A percentile compares a stretch with the other conserved stretches of the same genome.
Conservation (phyloP, 176 grass and related monocot species). For the Ananas comosus region DNA sequence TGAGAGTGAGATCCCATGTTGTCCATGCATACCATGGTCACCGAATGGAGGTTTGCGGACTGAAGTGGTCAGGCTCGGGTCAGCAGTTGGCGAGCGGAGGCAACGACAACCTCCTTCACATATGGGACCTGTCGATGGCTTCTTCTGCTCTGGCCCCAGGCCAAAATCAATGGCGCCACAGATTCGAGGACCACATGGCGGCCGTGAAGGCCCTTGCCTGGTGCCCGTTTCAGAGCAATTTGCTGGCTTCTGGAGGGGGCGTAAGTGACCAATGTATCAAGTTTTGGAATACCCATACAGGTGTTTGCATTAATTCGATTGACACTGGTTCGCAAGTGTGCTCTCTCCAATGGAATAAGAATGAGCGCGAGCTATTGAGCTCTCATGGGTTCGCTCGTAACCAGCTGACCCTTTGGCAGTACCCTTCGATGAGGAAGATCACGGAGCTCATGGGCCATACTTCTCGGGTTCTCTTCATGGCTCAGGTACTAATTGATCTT, state of each 20-base stretch:
- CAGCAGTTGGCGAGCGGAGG: constrained; percentile 50
- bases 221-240: constrained; percentile 59
- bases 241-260: constrained; percentile 58
- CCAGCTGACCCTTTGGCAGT: constrained; percentile 44
- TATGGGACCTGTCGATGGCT: constrained; percentile 47
- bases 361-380: constrained; percentile 42
- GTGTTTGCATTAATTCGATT: constrained; percentile 34
- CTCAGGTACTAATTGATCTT: constrained; percentile 29
- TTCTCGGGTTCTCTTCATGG: constrained; percentile 49
- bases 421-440: constrained; percentile 47
- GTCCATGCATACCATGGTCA: constrained; percentile 37
- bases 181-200: constrained; percentile 29
- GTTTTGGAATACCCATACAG: constrained; percentile 55
- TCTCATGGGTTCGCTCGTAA: constrained; percentile 35
- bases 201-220: constrained; percentile 66
- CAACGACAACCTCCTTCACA: constrained; percentile 44
- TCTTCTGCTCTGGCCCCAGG: constrained; percentile 14
- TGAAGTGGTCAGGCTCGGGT: constrained; percentile 47
- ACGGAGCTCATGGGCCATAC: constrained; percentile 41
- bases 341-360: constrained; percentile 52
- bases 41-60: constrained; percentile 36
- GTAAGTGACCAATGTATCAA: constrained; percentile 36
- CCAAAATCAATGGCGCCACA: constrained; percentile 30
- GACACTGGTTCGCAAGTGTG: constrained; percentile 59
- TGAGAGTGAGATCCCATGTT: constrained; percentile 31